Evolutionary conservation across 2,329 filamentous ascomycete genomes (phyloP).

Genomic region (Aspergillus aculeatus): DNA sequence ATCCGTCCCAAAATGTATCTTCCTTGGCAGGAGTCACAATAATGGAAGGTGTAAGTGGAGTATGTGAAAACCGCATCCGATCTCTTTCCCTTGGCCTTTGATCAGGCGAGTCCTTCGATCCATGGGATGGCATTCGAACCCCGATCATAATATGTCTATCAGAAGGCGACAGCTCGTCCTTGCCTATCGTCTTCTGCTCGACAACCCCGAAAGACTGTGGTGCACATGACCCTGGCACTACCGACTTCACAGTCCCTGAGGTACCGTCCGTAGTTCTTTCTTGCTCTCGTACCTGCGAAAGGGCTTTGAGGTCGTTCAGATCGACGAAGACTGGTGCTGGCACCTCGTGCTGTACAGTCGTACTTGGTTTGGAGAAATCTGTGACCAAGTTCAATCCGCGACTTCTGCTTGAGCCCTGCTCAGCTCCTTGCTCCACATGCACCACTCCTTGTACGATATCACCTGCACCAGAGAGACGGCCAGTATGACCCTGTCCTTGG

Average conservation of each 20-base stretch:
- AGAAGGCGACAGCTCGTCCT: constrained; percentile 43
- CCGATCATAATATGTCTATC: constrained; percentile 49
- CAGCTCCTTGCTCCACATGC: background rate
- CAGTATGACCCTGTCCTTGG: constrained; percentile 12
- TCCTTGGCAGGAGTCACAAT: constrained; percentile 47
- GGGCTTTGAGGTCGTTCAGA: constrained; percentile 37
- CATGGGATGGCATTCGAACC: constrained; percentile 40
- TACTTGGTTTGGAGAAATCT: constrained; percentile 33
- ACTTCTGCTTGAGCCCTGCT: constrained; percentile 29
- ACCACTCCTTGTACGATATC: background rate
- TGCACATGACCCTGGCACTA: constrained; percentile 19
- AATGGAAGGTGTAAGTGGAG: constrained; percentile 47
- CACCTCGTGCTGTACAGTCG: constrained; percentile 13
- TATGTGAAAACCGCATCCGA: constrained; percentile 29
- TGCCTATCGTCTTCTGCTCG: constrained; percentile 25
- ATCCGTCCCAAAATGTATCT: constrained; percentile 35
- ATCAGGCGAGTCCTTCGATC: constrained; percentile 23
- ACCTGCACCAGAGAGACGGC: constrained; percentile 6
- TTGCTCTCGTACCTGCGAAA: constrained; percentile 35
- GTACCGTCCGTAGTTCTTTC: constrained; percentile 29
- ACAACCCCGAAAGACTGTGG: constrained; percentile 16
- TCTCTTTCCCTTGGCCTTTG: constrained; percentile 27
- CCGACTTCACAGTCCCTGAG: constrained; percentile 23
- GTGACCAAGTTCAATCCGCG: constrained; percentile 46
- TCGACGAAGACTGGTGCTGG: constrained; percentile 32